Evolutionary conservation across 179 eudicot species (phyloP).

Genomic region (Monotropa hypopitys): DNA sequence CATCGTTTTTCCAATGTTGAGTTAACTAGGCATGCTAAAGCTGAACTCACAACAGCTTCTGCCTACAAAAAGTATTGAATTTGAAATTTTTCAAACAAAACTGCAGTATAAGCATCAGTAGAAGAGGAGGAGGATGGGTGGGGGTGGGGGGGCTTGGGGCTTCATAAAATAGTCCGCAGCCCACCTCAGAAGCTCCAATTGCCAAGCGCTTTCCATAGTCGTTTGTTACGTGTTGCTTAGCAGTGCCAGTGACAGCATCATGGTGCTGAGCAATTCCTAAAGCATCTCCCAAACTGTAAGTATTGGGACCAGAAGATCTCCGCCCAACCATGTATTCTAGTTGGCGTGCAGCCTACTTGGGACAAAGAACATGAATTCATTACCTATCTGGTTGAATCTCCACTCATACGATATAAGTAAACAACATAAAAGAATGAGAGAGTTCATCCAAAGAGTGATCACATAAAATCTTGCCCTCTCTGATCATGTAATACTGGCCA

Average conservation of each 20-base stretch:
- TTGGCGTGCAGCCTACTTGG: slow-evolving; percentile 71
- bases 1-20: slow-evolving; percentile 28
- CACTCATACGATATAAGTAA: neutral
- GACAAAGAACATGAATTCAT: slow-evolving; percentile 1
- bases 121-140: too few relatives aligned
- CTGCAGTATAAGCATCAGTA: neutral
- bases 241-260: slow-evolving; percentile 83
- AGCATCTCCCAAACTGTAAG: slow-evolving; percentile 67
- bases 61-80: slow-evolving; percentile 32
- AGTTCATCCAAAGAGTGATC: neutral
- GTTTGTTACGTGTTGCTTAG: slow-evolving; percentile 64
- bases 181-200: slow-evolving; percentile 67
- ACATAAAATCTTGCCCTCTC: neutral
- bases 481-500: neutral
- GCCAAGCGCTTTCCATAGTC: slow-evolving; percentile 79
- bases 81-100: neutral
- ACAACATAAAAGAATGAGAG: neutral
- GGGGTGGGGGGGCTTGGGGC: neutral
- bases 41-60: slow-evolving; percentile 49
- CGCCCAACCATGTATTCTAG: slow-evolving; percentile 60
- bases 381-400: neutral
- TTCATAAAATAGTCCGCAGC: slow-evolving; percentile 2
- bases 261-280: slow-evolving; percentile 87
- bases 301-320: slow-evolving; percentile 39
- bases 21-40: slow-evolving; percentile 46